Evolutionary conservation across 2,329 filamentous ascomycete species (phyloP).

Genomic region (Penicillium italicum): DNA sequence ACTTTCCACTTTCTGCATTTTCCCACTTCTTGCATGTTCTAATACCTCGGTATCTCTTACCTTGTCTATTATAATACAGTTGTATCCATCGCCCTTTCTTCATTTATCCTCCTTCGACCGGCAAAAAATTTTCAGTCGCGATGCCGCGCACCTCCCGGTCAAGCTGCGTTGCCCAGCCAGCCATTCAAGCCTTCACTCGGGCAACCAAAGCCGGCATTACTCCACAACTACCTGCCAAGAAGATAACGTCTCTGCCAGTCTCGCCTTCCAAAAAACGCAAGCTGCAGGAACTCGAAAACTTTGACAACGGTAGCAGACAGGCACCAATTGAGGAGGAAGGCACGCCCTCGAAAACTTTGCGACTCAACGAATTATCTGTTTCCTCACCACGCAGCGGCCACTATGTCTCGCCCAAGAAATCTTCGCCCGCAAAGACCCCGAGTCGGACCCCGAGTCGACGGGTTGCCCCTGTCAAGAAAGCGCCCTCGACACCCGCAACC

Average conservation of each 20-base stretch:
- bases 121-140: slow-evolving; percentile 22
- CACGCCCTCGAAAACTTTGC: slow-evolving; percentile 35
- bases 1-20: slow-evolving; percentile 1
- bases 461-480: slow-evolving; percentile 41
- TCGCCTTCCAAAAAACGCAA: slow-evolving; percentile 43
- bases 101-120: background rate
- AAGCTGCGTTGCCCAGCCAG: slow-evolving; percentile 36
- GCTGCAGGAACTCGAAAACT: slow-evolving; percentile 33
- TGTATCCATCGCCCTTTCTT: slow-evolving; percentile 13
- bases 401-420: slow-evolving; percentile 23
- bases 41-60: slow-evolving; percentile 24
- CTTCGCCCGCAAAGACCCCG: slow-evolving; percentile 10
- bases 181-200: slow-evolving; percentile 45
- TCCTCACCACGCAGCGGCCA: slow-evolving; percentile 33
- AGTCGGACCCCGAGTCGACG: slow-evolving; percentile 40
- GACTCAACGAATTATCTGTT: slow-evolving; percentile 32
- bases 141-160: slow-evolving; percentile 32
- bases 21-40: slow-evolving; percentile 5
- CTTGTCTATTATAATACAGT: slow-evolving; percentile 13
- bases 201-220: slow-evolving; percentile 42
- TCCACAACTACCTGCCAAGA: slow-evolving; percentile 31
- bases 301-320: slow-evolving; percentile 25
- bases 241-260: slow-evolving; percentile 28
- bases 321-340: slow-evolving; percentile 17
- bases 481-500: slow-evolving; percentile 20